Percentiles rank a stretch among this genome's conserved stretches.
Evolutionary conservation across 2,329 filamentous ascomycete genomes (phyloP).

Genomic region (Ophiostoma populinum): DNA sequence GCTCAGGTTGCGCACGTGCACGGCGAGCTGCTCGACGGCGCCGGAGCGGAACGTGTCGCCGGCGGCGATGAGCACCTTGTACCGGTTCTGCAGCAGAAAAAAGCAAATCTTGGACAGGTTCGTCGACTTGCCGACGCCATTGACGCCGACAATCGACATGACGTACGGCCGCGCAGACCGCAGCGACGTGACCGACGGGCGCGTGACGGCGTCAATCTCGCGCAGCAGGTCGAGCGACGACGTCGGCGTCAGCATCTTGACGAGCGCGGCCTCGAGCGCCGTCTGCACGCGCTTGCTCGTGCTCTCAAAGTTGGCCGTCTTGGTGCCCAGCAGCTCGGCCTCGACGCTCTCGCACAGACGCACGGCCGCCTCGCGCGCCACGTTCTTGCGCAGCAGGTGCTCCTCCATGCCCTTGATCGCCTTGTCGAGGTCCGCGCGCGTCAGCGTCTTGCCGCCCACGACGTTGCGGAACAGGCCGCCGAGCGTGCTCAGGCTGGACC

Average conservation of each 20-base stretch:
- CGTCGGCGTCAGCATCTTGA: conserved; percentile 90
- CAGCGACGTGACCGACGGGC: conserved; percentile 45
- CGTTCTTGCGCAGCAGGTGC: conserved; percentile 86
- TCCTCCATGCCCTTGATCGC: conserved; percentile 94
- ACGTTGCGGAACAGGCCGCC: conserved; percentile 86
- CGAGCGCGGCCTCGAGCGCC: conserved; percentile 82
- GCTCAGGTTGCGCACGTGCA: conserved; percentile 84
- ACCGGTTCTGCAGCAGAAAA: conserved; percentile 93
- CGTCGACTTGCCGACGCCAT: conserved; percentile 95
- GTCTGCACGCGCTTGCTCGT: conserved; percentile 69
- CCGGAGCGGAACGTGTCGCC: conserved; percentile 95
- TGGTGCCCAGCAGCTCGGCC: conserved; percentile 73
- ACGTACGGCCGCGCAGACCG: conserved; percentile 68
- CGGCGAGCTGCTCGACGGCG: conserved; percentile 88
- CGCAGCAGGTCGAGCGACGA: conserved; percentile 87
- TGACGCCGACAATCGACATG: conserved; percentile 95
- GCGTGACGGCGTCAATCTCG: conserved; percentile 68
- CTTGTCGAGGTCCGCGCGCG: conserved; percentile 75
- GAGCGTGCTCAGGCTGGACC: conserved; percentile 65
- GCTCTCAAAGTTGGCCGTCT: conserved; percentile 78
- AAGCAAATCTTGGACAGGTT: conserved; percentile 97
- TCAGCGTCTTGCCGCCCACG: conserved; percentile 83
- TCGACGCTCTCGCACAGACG: conserved; percentile 85
- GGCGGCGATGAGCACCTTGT: conserved; percentile 83
- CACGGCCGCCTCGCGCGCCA: conserved; percentile 83